Evolutionary conservation across 139 green algal genomes (phyloP).

Genomic region (Tetratostichococcus sp.): DNA sequence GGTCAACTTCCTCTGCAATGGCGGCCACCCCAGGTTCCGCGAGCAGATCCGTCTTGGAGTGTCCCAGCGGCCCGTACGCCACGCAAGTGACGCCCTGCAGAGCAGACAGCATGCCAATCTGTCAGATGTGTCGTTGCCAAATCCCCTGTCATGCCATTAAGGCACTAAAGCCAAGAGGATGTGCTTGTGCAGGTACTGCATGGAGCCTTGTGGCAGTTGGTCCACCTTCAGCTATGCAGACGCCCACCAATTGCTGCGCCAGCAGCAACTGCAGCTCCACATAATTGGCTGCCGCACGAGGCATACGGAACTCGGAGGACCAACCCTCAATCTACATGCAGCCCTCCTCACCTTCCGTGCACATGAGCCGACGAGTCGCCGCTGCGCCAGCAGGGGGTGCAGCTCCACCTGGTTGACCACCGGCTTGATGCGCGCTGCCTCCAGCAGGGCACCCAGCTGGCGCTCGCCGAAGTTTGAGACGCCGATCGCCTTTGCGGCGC

Average conservation of each 20-base stretch:
- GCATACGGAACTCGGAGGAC: too few species aligned
- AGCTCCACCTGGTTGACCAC: slow-evolving; percentile 81
- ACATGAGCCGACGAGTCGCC: slow-evolving; percentile 72
- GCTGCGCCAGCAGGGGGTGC: slow-evolving; percentile 67
- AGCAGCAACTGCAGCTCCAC: too few species aligned
- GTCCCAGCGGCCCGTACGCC: slow-evolving; percentile 63
- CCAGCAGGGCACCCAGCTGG: slow-evolving; percentile 66
- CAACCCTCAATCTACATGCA: too few species aligned
- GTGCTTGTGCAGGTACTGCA: too few species aligned
- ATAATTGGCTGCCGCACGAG: too few species aligned
- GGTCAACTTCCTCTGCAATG: slow-evolving; percentile 53
- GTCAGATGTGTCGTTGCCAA: too few species aligned
- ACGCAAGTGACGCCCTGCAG: slow-evolving; percentile 62
- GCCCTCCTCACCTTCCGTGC: slow-evolving; percentile 51
- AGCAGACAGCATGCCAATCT: too few species aligned
- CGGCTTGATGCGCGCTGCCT: slow-evolving; percentile 47
- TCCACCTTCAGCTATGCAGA: too few species aligned
- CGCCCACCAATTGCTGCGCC: too few species aligned
- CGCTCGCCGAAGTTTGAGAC: slow-evolving; percentile 54
- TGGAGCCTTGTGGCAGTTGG: too few species aligned
- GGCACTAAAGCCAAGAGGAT: too few species aligned
- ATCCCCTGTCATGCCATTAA: too few species aligned
- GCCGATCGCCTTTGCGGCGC: slow-evolving; percentile 45
- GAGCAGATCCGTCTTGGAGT: slow-evolving; percentile 28
- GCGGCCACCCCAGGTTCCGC: slow-evolving; percentile 28